phyloP scores from a whole-genome alignment of 2,329 filamentous ascomycete species.

The Exophiala sideris region DNA sequence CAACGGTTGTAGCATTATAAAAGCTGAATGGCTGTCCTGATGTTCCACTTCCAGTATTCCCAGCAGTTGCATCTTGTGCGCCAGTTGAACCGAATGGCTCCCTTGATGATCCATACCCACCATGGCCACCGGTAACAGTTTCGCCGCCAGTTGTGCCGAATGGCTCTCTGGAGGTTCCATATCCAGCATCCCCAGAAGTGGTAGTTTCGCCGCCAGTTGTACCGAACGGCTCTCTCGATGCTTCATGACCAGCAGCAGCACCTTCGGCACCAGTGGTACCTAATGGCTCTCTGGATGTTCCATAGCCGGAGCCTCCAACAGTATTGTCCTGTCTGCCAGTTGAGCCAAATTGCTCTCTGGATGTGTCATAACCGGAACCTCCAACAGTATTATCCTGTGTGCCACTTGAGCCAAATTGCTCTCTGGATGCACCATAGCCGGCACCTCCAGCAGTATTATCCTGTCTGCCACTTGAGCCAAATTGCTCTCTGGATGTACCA shows the following conservation, averaged over 20 bases:
- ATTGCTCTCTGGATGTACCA: not conserved
- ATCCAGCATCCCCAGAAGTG: not conserved
- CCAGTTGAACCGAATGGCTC: not conserved
- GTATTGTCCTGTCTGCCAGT: not conserved
- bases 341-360: not conserved
- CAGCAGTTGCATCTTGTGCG: not conserved
- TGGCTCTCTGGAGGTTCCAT: not conserved
- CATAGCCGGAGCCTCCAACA: not conserved
- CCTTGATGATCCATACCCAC: not conserved
- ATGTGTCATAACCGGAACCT: not conserved
- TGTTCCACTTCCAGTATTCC: not conserved
- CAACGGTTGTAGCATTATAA: constrained; percentile 4
- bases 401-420: not conserved
- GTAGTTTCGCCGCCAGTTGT: not conserved
- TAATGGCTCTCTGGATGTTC: not conserved
- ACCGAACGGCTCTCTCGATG: not conserved
- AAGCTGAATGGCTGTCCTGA: not conserved
- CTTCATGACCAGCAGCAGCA: not conserved
- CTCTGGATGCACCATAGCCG: not conserved
- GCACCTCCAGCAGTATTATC: not conserved
- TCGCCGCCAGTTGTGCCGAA: not conserved
- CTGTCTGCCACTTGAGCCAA: not conserved
- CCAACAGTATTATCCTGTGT: not conserved
- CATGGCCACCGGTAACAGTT: not conserved
- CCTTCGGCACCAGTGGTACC: not conserved